Percentiles rank a stretch among this genome's conserved stretches.
Evolutionary conservation across 2,329 filamentous ascomycete species (phyloP).

Genomic region (Fusarium equiseti): DNA sequence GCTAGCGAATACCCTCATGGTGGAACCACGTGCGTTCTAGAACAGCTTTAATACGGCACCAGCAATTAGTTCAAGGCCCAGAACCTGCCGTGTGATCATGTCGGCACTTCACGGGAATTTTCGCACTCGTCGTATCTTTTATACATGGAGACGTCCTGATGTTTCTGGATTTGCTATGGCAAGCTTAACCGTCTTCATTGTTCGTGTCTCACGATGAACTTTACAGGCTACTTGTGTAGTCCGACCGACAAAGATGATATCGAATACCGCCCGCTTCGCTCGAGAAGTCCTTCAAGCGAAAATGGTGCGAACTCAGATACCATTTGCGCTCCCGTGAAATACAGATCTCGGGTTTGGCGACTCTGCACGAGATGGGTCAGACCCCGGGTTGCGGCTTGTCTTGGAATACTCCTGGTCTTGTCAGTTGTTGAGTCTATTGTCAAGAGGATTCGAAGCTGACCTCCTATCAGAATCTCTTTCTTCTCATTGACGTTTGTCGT

Average conservation of each 20-base stretch:
- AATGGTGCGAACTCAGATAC: background rate
- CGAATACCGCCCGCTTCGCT: constrained; percentile 30
- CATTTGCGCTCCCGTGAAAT: background rate
- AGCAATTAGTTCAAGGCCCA: constrained; percentile 10
- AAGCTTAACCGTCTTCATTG: background rate
- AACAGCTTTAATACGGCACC: constrained; percentile 35
- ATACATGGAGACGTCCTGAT: constrained; percentile 1
- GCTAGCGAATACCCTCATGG: constrained; percentile 18
- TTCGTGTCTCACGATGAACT: constrained; percentile 10
- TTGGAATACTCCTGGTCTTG: constrained; percentile 19
- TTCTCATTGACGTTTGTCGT: constrained; percentile 24
- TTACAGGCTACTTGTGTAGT: constrained; percentile 27
- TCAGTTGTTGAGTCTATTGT: constrained; percentile 4
- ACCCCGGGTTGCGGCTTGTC: background rate
- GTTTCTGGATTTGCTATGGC: background rate
- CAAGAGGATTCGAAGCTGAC: constrained; percentile 3
- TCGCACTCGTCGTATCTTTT: constrained; percentile 8
- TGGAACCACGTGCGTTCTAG: constrained; percentile 40
- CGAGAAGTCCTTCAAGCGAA: background rate
- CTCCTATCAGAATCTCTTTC: constrained; percentile 17
- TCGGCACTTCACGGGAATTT: constrained; percentile 23
- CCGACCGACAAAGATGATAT: constrained; percentile 17
- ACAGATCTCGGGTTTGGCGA: background rate
- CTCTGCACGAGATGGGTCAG: constrained; percentile 6
- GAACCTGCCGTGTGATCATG: constrained; percentile 28